phyloP scores from a whole-genome alignment of 2,329 filamentous ascomycete species.

The Leptographium radiaticola region DNA sequence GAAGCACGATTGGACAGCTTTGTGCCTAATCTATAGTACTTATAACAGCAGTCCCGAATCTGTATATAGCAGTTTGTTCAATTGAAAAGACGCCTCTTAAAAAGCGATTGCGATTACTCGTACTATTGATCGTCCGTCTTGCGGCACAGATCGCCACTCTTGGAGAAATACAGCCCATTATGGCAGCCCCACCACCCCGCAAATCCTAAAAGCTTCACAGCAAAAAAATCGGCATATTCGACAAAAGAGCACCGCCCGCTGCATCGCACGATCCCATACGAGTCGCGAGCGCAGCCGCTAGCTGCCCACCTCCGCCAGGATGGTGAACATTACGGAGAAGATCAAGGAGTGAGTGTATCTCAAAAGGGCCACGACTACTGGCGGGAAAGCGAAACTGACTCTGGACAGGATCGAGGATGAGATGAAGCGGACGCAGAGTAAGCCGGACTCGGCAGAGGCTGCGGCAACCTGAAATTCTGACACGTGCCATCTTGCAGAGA shows the following conservation, averaged over 20 bases:
- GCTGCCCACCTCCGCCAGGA: slow-evolving; percentile 29
- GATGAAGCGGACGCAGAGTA: slow-evolving; percentile 98
- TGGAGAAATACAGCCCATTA: not conserved
- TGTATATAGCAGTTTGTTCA: too few relatives aligned
- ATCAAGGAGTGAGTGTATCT: slow-evolving; percentile 75
- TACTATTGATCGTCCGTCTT: too few relatives aligned
- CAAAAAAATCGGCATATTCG: not conserved
- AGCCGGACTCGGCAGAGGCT: not conserved
- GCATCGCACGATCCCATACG: not conserved
- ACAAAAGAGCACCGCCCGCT: not conserved
- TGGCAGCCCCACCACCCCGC: not conserved
- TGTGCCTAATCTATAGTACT: too few relatives aligned
- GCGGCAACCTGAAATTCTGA: not conserved
- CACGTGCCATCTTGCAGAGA: slow-evolving; percentile 47
- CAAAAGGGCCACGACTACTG: slow-evolving; percentile 3
- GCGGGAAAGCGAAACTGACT: not conserved
- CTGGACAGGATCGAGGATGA: slow-evolving; percentile 85
- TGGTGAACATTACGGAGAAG: slow-evolving; percentile 99
- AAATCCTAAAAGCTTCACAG: not conserved
- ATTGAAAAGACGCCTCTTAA: too few relatives aligned
- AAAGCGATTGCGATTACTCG: too few relatives aligned
- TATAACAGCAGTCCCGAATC: too few relatives aligned
- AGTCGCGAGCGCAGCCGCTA: slow-evolving; percentile 3
- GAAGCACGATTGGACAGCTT: too few relatives aligned
- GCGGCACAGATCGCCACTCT: too few relatives aligned